Evolutionary conservation across 257 asterid genomes (phyloP), one percentile per base, ranked within the genome.

Genomic region (Ilex aquifolium): DNA sequence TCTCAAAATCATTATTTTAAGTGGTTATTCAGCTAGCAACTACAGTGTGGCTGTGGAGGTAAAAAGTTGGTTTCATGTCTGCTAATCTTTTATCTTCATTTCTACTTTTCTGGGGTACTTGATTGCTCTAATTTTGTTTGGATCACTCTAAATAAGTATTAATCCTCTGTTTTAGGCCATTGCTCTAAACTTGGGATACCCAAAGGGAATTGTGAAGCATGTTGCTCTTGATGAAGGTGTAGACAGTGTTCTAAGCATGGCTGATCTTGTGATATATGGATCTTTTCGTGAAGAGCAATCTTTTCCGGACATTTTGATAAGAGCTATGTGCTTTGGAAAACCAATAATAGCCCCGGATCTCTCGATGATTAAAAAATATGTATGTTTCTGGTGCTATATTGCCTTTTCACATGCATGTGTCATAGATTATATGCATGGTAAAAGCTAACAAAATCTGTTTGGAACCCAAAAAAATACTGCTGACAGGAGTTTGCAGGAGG

Each of bases 311-410:
- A 73, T 77, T 70, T 79, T 90, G 88, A 83, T 83, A 61, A 90
- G 80, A 82, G 87, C 99, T 57, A 88, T 93, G 99, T 81, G 88
- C 72, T 76, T 83, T 0, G 88, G 66, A 88, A 90, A 88, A 72
- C 94, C 95, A 62, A 71, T 84, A 61, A 66, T 93, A 49, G 96
- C 96, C 66, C 99, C 99, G 11, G 88, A 90, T 72, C 69, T 88
- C 68, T 77, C 88, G 6, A 57, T 72, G 71, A 86, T 83, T 56
- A 79, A 70, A 69, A 90, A 84, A 90, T 78, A 87, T 76, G 97
- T 93, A 86, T 21, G 95, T 62, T 68, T 63, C 72, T 64, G 39
- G 67, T 59, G 29, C 73, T 61, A 13, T 44, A 17, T 69, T 62
- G 65, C 48, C 57, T 50, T 31, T 54, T 30, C 46, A 44, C 68